A percentile compares a stretch with the other conserved stretches of the same genome.
phyloP scores from a whole-genome alignment of 202 grass and related monocot genomes.

The Carex arenaria region DNA sequence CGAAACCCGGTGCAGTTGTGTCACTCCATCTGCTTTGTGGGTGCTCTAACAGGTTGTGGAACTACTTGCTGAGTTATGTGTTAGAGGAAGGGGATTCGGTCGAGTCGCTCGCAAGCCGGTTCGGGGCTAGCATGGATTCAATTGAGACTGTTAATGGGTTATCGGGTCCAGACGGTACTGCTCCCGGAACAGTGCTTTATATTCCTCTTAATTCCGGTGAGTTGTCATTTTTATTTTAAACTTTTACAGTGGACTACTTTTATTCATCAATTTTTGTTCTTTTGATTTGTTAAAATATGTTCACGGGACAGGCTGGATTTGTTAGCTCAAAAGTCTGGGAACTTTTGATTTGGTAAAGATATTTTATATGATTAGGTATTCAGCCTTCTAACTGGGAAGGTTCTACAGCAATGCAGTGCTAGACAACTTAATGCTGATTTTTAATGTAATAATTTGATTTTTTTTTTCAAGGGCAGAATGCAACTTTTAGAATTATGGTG shows the following conservation, averaged over 20 bases:
- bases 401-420: background rate
- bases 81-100: conserved; percentile 70
- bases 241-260: background rate
- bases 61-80: conserved; percentile 90
- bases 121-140: conserved; percentile 93
- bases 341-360: background rate
- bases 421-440: background rate
- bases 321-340: background rate
- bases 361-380: background rate
- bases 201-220: conserved; percentile 93
- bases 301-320: conserved; percentile 14
- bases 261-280: background rate
- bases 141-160: conserved; percentile 91
- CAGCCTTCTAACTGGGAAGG: background rate
- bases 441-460: background rate
- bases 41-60: conserved; percentile 83
- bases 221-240: conserved; percentile 10
- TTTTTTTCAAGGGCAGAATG: background rate
- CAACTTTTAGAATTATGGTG: background rate
- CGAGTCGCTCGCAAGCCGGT: conserved; percentile 80
- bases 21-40: conserved; percentile 79
- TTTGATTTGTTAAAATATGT: background rate
- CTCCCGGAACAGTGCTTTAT: conserved; percentile 67
- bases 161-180: conserved; percentile 51
- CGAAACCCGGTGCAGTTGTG: conserved; percentile 56